These are phyloP conservation scores for Lomentospora prolificans DNA, from an alignment of 2,329 filamentous ascomycete species.

Conservation along the genomic window DNA sequence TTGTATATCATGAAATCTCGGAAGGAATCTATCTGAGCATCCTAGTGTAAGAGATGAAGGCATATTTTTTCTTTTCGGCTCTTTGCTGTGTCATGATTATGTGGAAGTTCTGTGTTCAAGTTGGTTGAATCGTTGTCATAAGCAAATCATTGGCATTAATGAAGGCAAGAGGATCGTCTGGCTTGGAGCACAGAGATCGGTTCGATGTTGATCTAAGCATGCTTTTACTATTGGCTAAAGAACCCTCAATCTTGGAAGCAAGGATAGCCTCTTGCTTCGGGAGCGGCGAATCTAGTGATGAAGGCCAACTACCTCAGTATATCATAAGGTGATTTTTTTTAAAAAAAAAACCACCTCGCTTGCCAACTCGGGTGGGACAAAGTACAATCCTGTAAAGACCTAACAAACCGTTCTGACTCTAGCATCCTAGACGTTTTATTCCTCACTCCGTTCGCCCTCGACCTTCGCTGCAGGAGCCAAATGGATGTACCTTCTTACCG, in stretches of 20 bases:
- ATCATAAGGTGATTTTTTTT: too few species aligned
- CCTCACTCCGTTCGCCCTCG: too few species aligned
- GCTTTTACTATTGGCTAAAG: neutral
- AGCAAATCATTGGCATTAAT: neutral
- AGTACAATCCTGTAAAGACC: too few species aligned
- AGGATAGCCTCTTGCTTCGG: too few species aligned
- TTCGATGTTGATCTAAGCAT: neutral
- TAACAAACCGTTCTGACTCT: too few species aligned
- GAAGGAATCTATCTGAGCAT: neutral
- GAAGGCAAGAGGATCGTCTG: neutral
- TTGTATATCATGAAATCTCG: neutral
- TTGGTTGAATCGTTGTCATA: neutral
- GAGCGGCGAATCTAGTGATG: too few species aligned
- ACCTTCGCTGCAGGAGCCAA: too few species aligned
- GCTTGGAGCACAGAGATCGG: neutral
- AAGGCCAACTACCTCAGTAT: too few species aligned
- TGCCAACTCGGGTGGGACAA: too few species aligned
- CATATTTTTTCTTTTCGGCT: neutral
- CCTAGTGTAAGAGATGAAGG: constrained; percentile 1
- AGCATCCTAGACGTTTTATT: too few species aligned
- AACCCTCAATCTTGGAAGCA: neutral
- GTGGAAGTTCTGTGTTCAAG: neutral
- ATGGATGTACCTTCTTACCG: neutral
- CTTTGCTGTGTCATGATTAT: neutral
- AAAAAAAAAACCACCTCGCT: too few species aligned